A percentile compares a stretch with the other conserved stretches of the same genome.
Conservation (phyloP, 345 rosid genomes). For the Sonneratia caseolaris region DNA sequence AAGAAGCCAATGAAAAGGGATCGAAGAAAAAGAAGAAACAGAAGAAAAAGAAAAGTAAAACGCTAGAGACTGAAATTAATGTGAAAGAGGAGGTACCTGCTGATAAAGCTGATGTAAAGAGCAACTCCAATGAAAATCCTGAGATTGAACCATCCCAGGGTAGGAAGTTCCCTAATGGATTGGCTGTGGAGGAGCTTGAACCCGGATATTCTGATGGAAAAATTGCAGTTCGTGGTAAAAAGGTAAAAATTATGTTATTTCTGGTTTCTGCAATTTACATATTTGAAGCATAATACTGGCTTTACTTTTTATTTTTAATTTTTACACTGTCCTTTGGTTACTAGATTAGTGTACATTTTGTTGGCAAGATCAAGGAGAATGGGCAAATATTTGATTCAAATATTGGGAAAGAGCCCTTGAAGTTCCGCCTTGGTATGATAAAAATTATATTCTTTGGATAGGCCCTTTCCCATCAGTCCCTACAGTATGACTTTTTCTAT, state of each 20-base stretch:
- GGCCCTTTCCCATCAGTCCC: neutral
- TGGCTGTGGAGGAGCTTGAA: slow-evolving; percentile 34
- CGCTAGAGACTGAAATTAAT: slow-evolving; percentile 12
- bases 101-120: slow-evolving; percentile 2
- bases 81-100: slow-evolving; percentile 9
- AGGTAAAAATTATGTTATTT: slow-evolving; percentile 16
- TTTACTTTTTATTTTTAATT: neutral
- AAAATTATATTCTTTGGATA: neutral
- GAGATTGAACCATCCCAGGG: slow-evolving; percentile 12
- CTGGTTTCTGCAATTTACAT: neutral
- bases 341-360: slow-evolving; percentile 41
- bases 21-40: slow-evolving; percentile 24
- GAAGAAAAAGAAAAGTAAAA: slow-evolving; percentile 15
- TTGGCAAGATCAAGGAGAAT: slow-evolving; percentile 32
- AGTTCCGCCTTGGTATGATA: slow-evolving; percentile 40
- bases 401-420: slow-evolving; percentile 25
- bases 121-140: slow-evolving; percentile 3
- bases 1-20: neutral
- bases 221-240: slow-evolving; percentile 40
- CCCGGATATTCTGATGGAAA: slow-evolving; percentile 33
- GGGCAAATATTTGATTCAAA: slow-evolving; percentile 42
- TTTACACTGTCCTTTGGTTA: slow-evolving; percentile 4
- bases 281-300: neutral
- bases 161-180: slow-evolving; percentile 23
- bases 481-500: neutral